Evolutionary conservation across 495 filamentous ascomycete species (phyloP), one percentile per base, ranked within the genome.

Genomic region (Chaetomidium leptoderma): DNA sequence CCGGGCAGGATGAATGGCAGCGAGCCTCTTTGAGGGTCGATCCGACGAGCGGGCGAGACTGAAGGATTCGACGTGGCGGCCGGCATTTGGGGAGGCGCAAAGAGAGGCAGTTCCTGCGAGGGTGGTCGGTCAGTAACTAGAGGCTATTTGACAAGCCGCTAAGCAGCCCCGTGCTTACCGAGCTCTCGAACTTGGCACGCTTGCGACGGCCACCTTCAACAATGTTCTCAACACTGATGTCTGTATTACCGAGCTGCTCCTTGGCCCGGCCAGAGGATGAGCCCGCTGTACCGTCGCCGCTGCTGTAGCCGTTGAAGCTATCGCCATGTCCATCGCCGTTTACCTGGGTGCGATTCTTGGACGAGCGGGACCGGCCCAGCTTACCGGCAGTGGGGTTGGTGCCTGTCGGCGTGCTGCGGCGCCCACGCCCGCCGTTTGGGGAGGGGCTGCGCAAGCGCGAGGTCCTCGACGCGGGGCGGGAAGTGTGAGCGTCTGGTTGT

Each of bases 151-250:
- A 26, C 14, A n/a, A n/a, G 14, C n/a, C 1, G 21, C n/a, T 9
- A 13, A 55, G 58, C 30, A 57, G 54, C 45, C 23, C 8, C 10
- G 42, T 63, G 40, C 91, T 84, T 82, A 97, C 91, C 63, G 91
- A 95, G 74, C 91, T 97, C 63, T 96, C 91, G 70, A 98, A 98
- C 76, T 96, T 96, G 60, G 93, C 89, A 67, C 90, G 84, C 79
- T 98, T 97, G 61, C 93, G 84, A 72, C 93, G 85, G 61, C 91
- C 91, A 65, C 95, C 93, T 73, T 97, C 92, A 54, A 98, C 87
- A 72, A 98, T 97, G 66, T 98, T 98, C 57, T 95, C 90, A 61
- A 96, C 81, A 71, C 92, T 97, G 66, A 98, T 98, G 56, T 97
- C 93, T 4, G 93, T 91, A 67, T 89, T 95, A n/a, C 86, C 89